Evolutionary conservation across 2,329 filamentous ascomycete genomes (phyloP).

Genomic region (Phialocephala subalpina): DNA sequence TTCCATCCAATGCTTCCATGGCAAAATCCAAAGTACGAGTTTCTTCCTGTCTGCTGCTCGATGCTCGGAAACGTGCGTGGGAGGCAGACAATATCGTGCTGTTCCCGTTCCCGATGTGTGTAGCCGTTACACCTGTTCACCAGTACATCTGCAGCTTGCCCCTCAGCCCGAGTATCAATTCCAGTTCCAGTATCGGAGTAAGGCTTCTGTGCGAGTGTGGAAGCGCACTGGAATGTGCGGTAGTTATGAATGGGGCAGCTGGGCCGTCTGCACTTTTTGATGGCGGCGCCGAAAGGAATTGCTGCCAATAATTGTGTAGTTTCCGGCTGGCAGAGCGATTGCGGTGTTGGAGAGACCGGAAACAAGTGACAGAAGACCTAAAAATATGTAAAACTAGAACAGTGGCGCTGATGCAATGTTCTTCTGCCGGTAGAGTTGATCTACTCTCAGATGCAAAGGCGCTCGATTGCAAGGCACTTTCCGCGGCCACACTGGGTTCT

Average conservation of each 20-base stretch:
- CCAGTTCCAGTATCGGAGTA: background rate
- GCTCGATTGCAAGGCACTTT: constrained; percentile 13
- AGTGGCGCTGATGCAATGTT: background rate
- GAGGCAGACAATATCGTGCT: constrained; percentile 44
- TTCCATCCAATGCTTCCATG: constrained; percentile 52
- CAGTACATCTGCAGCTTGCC: constrained; percentile 40
- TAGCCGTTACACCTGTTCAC: constrained; percentile 43
- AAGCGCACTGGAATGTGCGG: constrained; percentile 25
- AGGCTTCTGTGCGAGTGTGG: constrained; percentile 48
- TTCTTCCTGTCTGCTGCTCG: constrained; percentile 16
- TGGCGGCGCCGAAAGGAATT: background rate
- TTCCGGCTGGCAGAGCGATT: background rate
- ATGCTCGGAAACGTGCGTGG: constrained; percentile 42
- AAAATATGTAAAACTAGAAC: background rate
- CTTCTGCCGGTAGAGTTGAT: background rate
- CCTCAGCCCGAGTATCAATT: constrained; percentile 32
- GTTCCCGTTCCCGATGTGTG: constrained; percentile 44
- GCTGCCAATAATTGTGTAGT: background rate
- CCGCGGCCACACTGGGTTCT: constrained; percentile 7
- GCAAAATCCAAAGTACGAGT: constrained; percentile 28
- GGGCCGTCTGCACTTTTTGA: constrained; percentile 10
- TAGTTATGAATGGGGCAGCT: constrained; percentile 25
- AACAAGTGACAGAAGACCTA: background rate
- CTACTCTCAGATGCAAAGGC: background rate
- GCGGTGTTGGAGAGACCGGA: background rate